These are phyloP conservation scores for Sequoiadendron giganteum DNA, from an alignment of 75 land plant genomes.

Conservation along the genomic window DNA sequence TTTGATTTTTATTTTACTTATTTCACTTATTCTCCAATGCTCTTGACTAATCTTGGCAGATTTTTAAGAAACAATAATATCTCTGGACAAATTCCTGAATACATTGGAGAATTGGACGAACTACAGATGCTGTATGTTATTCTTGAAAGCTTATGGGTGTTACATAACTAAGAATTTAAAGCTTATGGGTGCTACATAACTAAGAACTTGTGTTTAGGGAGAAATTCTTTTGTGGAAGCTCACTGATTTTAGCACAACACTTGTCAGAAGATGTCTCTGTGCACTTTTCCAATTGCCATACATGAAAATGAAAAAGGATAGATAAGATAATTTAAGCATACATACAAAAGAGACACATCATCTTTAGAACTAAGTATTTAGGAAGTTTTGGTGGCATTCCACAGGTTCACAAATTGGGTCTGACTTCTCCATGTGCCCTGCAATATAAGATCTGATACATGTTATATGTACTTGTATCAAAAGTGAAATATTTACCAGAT, in stretches of 20 bases:
- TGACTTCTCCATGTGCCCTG: too few species aligned
- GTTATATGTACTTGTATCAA: too few species aligned
- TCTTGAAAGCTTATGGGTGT: background rate
- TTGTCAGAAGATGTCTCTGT: background rate
- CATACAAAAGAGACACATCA: too few species aligned
- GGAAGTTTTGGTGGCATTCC: too few species aligned
- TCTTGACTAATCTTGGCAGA: slow-evolving; percentile 19
- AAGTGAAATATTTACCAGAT: too few species aligned
- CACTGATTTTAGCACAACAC: background rate
- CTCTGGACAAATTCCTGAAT: slow-evolving; percentile 37
- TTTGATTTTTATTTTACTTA: too few species aligned
- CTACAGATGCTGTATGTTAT: slow-evolving; percentile 42
- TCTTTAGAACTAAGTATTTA: too few species aligned
- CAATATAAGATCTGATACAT: too few species aligned
- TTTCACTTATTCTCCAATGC: background rate
- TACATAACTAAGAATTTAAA: background rate
- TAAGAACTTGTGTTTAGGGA: background rate
- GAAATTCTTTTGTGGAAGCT: background rate
- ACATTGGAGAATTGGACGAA: slow-evolving; percentile 39
- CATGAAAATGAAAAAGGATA: background rate
- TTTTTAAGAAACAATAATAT: slow-evolving; percentile 40
- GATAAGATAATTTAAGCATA: background rate
- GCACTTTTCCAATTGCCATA: background rate
- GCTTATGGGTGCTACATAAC: background rate
- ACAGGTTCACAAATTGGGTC: too few species aligned